A percentile compares a stretch with the other conserved stretches of the same genome.
Conservation (phyloP, 495 filamentous ascomycete genomes). For the Aspergillus saccharolyticus region DNA sequence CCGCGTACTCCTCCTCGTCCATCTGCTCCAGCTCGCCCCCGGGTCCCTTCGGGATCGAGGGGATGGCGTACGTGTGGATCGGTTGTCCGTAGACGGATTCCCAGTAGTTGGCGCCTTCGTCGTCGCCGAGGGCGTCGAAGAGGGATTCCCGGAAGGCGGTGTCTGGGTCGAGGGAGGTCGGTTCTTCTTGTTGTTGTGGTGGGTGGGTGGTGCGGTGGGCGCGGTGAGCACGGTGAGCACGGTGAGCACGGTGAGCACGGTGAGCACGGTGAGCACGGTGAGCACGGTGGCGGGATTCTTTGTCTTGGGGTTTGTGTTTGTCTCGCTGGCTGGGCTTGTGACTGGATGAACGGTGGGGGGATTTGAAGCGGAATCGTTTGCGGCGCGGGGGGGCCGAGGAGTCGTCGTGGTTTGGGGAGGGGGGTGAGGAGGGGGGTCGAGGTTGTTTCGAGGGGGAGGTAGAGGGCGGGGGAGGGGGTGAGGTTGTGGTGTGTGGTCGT, state of each 20-base stretch:
- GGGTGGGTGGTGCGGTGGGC: slow-evolving; percentile 12
- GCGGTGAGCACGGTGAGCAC: slow-evolving; percentile 37
- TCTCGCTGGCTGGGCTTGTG: slow-evolving; percentile 10
- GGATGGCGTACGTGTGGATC: slow-evolving; percentile 60
- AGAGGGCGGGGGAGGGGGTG: neutral
- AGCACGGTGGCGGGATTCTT: slow-evolving; percentile 54
- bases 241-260: slow-evolving; percentile 60
- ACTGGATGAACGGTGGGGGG: slow-evolving; percentile 8
- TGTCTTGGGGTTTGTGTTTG: slow-evolving; percentile 4
- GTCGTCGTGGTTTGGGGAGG: slow-evolving; percentile 15
- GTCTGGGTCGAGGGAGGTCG: slow-evolving; percentile 45
- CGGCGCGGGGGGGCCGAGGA: slow-evolving; percentile 4
- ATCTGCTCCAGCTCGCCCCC: slow-evolving; percentile 72
- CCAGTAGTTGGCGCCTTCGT: slow-evolving; percentile 95
- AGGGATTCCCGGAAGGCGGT: slow-evolving; percentile 89
- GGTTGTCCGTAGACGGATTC: slow-evolving; percentile 92
- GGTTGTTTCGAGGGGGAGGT: no score
- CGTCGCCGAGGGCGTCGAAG: slow-evolving; percentile 97
- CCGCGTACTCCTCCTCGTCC: slow-evolving; percentile 85
- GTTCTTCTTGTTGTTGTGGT: slow-evolving; percentile 6
- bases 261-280: slow-evolving; percentile 82
- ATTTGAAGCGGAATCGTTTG: slow-evolving; percentile 5
- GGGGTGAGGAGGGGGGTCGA: slow-evolving; percentile 17
- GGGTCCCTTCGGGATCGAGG: slow-evolving; percentile 30
- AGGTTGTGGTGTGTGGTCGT: neutral